Evolutionary conservation across 2,329 filamentous ascomycete genomes (phyloP).

Genomic region (Trichothecium roseum): DNA sequence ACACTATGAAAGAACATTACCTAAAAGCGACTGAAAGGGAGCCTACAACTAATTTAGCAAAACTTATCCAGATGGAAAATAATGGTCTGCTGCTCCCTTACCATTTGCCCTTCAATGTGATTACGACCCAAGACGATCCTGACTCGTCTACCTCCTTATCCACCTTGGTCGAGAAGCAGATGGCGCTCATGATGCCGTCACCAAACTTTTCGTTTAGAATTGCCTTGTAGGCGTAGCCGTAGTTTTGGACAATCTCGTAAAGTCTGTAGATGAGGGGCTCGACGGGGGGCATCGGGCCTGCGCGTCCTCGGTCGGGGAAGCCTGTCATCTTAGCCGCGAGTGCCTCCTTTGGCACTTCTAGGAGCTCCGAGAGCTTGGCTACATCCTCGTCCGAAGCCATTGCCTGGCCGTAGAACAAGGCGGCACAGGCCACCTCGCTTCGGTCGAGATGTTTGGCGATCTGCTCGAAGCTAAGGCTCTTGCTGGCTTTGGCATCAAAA

Average conservation of each 20-base stretch:
- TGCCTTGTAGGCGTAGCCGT: slow-evolving; percentile 92
- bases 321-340: slow-evolving; percentile 56
- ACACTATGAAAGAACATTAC: too few relatives aligned
- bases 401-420: slow-evolving; percentile 84
- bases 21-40: slow-evolving; percentile 21
- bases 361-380: slow-evolving; percentile 52
- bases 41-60: slow-evolving; percentile 10
- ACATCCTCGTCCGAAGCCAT: slow-evolving; percentile 60
- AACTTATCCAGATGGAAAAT: neutral
- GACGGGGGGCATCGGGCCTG: slow-evolving; percentile 28
- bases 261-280: slow-evolving; percentile 63
- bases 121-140: slow-evolving; percentile 74
- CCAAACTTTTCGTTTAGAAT: slow-evolving; percentile 92
- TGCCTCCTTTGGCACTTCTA: slow-evolving; percentile 45
- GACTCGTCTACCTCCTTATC: slow-evolving; percentile 87
- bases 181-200: slow-evolving; percentile 94
- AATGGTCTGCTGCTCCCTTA: slow-evolving; percentile 31
- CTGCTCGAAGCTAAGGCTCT: slow-evolving; percentile 67
- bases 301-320: slow-evolving; percentile 71
- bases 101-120: slow-evolving; percentile 78
- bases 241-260: slow-evolving; percentile 94
- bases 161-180: slow-evolving; percentile 80
- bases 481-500: slow-evolving; percentile 60
- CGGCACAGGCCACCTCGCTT: slow-evolving; percentile 75
- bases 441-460: slow-evolving; percentile 67